These are phyloP conservation scores for Colletotrichum orchidophilum DNA, from an alignment of 2,329 filamentous ascomycete genomes.

Conservation along the genomic window DNA sequence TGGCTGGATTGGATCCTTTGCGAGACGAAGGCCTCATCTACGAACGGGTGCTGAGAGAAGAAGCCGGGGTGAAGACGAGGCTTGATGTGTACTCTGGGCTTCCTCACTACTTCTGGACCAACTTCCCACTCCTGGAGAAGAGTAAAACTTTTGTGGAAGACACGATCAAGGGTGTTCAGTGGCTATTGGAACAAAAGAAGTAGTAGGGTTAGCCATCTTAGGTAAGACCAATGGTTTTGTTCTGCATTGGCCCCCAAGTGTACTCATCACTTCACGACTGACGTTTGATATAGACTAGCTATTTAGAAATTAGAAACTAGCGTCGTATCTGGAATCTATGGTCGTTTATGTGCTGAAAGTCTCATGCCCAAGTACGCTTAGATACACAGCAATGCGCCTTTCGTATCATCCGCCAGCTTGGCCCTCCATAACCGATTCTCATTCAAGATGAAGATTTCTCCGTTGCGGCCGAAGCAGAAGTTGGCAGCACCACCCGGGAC, in stretches of 20 bases:
- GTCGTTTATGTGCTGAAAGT: no score
- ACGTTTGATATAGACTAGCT: neutral
- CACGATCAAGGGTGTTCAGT: slow-evolving; percentile 6
- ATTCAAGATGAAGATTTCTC: slow-evolving; percentile 57
- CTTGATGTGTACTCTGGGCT: slow-evolving; percentile 43
- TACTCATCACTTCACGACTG: neutral
- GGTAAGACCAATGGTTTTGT: no score
- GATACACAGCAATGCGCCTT: slow-evolving; percentile 38
- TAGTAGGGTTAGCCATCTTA: neutral
- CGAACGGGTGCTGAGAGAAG: slow-evolving; percentile 55
- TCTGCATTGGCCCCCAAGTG: no score
- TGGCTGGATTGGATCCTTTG: slow-evolving; percentile 59
- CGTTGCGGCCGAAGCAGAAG: slow-evolving; percentile 56
- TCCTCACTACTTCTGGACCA: slow-evolving; percentile 29
- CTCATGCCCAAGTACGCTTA: neutral
- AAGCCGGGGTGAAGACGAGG: slow-evolving; percentile 53
- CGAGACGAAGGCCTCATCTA: slow-evolving; percentile 64
- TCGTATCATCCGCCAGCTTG: slow-evolving; percentile 41
- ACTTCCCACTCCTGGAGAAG: slow-evolving; percentile 11
- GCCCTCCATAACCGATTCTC: slow-evolving; percentile 54
- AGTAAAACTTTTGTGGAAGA: slow-evolving; percentile 17
- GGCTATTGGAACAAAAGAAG: slow-evolving; percentile 20
- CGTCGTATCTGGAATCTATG: no score
- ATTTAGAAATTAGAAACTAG: neutral
- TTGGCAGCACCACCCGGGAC: slow-evolving; percentile 54